Conservation (phyloP, 1,284 basidiomycete species). For the Cryptococcus sp. region DNA sequence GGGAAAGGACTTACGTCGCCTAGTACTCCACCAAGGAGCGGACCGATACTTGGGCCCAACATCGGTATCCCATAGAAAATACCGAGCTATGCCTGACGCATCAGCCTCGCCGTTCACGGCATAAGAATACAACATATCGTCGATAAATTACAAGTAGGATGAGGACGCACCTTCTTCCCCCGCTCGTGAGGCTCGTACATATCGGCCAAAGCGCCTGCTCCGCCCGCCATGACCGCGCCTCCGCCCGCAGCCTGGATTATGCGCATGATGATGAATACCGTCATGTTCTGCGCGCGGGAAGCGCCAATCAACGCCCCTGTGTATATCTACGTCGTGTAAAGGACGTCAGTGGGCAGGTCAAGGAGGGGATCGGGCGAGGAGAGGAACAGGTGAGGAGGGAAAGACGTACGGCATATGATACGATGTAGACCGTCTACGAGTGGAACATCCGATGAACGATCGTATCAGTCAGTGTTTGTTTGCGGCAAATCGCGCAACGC, state of each 20-base stretch:
- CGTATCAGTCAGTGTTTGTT: neutral
- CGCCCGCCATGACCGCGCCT: conserved; percentile 73
- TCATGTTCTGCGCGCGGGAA: conserved; percentile 63
- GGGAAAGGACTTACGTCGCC: conserved; percentile 35
- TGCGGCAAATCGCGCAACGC: neutral
- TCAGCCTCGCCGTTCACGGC: neutral
- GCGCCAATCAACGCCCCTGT: conserved; percentile 66
- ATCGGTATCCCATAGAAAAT: conserved; percentile 50
- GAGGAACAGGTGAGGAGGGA: neutral
- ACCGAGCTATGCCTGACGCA: conserved; percentile 38
- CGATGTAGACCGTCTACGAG: conserved; percentile 61
- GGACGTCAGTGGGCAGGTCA: conserved; percentile 4
- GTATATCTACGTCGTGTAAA: conserved; percentile 58
- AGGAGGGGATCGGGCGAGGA: neutral
- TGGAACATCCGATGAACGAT: conserved; percentile 44
- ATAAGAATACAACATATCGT: neutral
- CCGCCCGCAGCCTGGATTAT: conserved; percentile 59
- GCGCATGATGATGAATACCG: conserved; percentile 64
- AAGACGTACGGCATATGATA: conserved; percentile 56
- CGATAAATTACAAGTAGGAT: neutral
- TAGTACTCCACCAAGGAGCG: conserved; percentile 68
- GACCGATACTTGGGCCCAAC: conserved; percentile 66
- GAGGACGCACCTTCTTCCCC: conserved; percentile 61
- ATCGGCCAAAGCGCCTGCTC: conserved; percentile 74
- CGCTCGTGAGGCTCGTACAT: conserved; percentile 77